phyloP scores from a whole-genome alignment of 164 flowering plant species.

The Cinnamomum micranthum region DNA sequence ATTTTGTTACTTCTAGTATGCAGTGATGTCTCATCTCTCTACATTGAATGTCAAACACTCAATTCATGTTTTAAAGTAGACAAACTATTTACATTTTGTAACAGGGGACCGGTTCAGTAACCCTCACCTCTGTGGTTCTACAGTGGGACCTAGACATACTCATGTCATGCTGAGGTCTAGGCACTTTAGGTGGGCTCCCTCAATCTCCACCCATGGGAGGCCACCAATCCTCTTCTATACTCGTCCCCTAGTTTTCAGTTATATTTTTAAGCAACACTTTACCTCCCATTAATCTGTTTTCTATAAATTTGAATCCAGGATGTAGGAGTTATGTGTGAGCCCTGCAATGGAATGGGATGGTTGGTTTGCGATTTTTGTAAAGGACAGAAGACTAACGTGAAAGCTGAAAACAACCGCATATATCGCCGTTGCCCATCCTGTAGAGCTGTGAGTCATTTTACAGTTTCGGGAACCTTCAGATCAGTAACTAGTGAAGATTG shows the following conservation, averaged over 20 bases:
- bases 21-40: background rate
- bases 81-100: background rate
- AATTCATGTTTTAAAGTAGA: background rate
- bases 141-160: background rate
- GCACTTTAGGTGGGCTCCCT: background rate
- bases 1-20: background rate
- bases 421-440: slow-evolving; percentile 91
- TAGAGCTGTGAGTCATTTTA: slow-evolving; percentile 66
- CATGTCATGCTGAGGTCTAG: background rate
- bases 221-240: background rate
- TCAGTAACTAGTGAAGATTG: background rate
- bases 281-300: slow-evolving; percentile 1
- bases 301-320: slow-evolving; percentile 33
- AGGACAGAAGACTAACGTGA: slow-evolving; percentile 83
- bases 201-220: too few species aligned
- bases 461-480: background rate
- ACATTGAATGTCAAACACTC: background rate
- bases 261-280: background rate
- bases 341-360: slow-evolving; percentile 88
- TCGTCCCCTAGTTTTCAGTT: background rate
- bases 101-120: background rate
- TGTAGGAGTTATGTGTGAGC: slow-evolving; percentile 60
- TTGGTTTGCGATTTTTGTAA: slow-evolving; percentile 79
- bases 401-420: slow-evolving; percentile 55
- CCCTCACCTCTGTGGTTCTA: background rate